A percentile compares a stretch with the other conserved stretches of the same genome.
phyloP scores from a whole-genome alignment of 441 rosid genomes.

The Biscutella auriculata region DNA sequence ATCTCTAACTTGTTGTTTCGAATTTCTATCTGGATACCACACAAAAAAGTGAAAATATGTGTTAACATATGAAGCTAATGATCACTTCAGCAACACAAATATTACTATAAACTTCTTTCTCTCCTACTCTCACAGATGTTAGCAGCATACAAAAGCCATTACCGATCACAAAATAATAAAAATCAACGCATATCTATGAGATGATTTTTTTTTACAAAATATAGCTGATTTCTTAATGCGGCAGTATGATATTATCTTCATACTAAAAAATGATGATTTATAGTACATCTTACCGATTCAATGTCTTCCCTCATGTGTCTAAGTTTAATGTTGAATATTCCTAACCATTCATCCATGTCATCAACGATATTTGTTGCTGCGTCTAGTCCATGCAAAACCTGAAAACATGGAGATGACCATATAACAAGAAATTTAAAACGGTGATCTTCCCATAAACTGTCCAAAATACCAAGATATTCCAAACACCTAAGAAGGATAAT shows the following conservation, averaged over 20 bases:
- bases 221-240: not conserved
- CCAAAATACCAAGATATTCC: not conserved
- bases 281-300: conserved; percentile 58
- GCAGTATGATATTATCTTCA: not conserved
- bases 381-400: conserved; percentile 96
- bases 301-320: conserved; percentile 99
- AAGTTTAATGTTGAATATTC: conserved; percentile 93
- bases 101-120: not conserved
- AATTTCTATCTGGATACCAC: conserved; percentile 73
- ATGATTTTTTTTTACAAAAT: not conserved
- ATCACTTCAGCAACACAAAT: not conserved
- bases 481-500: not conserved
- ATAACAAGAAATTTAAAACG: not conserved
- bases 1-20: conserved; percentile 94
- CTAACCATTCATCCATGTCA: conserved; percentile 98
- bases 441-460: not conserved
- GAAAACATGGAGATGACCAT: conserved; percentile 21
- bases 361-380: conserved; percentile 86
- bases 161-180: not conserved
- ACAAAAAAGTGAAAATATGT: conserved; percentile 1
- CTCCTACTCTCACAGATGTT: not conserved
- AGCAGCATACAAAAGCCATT: not conserved
- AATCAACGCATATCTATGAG: not conserved
- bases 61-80: not conserved
- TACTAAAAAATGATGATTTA: not conserved